A percentile compares a stretch with the other conserved stretches of the same genome.
phyloP scores from a whole-genome alignment of 148 eudicot species.

The Chenopodium berlandieri region DNA sequence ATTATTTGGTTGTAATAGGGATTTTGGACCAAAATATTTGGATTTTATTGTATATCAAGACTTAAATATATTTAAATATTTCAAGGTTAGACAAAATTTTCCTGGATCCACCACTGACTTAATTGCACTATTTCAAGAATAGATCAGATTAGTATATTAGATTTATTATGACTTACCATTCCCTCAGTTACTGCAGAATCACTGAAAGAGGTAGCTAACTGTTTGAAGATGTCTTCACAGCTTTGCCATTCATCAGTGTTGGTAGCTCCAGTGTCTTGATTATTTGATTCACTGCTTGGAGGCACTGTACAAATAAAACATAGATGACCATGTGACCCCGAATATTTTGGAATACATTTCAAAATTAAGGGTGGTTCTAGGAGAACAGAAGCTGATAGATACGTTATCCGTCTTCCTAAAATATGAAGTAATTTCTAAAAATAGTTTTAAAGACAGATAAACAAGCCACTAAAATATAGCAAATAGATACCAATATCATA shows the following conservation, averaged over 20 bases:
- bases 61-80: no score
- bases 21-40: no score
- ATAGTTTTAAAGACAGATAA: background rate
- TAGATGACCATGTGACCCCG: background rate
- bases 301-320: slow-evolving; percentile 35
- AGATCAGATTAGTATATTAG: background rate
- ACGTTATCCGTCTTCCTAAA: background rate
- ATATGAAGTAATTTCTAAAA: background rate
- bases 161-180: slow-evolving; percentile 40
- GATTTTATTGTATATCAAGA: no score
- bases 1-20: no score
- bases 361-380: background rate
- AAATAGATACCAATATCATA: slow-evolving; percentile 1
- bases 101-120: background rate
- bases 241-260: slow-evolving; percentile 33
- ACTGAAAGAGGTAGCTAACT: slow-evolving; percentile 28
- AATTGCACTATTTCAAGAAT: background rate
- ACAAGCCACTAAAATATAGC: background rate
- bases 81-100: no score
- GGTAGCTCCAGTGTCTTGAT: slow-evolving; percentile 33
- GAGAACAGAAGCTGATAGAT: background rate
- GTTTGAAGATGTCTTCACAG: slow-evolving; percentile 43
- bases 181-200: slow-evolving; percentile 35
- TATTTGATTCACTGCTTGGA: slow-evolving; percentile 32
- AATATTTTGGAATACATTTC: background rate